These are phyloP conservation scores for Sugiyamaella neomexicana DNA, from an alignment of 1,139 yeast genomes.

Conservation along the genomic window DNA sequence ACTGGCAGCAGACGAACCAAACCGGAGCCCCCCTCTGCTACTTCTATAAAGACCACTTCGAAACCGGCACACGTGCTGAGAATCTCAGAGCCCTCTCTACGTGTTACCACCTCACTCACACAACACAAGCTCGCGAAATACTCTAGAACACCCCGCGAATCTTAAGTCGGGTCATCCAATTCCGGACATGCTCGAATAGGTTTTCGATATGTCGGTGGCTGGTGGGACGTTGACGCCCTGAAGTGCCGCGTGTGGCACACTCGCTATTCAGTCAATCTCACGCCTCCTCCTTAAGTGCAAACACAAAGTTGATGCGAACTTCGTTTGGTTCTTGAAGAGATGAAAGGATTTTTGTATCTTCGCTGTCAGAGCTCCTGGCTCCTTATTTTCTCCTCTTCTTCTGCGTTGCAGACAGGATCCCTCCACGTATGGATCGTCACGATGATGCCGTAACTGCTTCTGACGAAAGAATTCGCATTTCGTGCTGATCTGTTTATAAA, in stretches of 20 bases:
- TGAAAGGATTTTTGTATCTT: no score
- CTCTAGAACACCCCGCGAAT: background rate
- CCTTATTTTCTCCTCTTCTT: no score
- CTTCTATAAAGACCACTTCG: background rate
- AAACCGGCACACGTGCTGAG: background rate
- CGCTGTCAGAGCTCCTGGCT: no score
- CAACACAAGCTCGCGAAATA: background rate
- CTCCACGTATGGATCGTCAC: no score
- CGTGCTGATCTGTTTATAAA: no score
- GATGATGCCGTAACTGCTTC: no score
- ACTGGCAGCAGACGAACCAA: no score
- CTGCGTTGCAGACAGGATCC: no score
- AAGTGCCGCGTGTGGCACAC: background rate
- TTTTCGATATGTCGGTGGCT: background rate
- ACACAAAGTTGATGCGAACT: no score
- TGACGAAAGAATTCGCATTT: no score
- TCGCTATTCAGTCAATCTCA: background rate
- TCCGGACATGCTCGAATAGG: background rate
- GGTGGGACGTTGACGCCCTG: background rate
- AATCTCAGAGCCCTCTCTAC: background rate
- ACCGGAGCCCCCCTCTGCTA: no score
- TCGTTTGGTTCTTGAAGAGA: no score
- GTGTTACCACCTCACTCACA: background rate
- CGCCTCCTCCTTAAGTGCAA: background rate
- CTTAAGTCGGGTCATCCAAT: background rate